Conservation (phyloP, 805 yeast species). For the Crinitomyces ghanaensis region DNA sequence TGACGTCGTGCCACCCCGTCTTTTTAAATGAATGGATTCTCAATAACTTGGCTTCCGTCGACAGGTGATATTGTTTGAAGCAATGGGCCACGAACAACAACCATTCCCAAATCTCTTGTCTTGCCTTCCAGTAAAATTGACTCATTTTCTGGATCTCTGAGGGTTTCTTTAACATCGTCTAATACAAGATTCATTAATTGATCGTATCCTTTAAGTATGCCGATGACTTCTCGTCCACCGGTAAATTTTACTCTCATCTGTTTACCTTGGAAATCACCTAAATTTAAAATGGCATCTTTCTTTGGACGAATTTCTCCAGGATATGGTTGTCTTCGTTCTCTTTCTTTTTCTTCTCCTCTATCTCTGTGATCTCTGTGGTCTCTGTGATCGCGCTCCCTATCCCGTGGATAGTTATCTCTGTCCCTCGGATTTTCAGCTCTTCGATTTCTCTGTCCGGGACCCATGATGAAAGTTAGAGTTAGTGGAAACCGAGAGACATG, state of each 20-base stretch:
- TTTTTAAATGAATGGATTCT: constrained; percentile 46
- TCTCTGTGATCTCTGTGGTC: constrained; percentile 11
- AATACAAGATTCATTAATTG: constrained; percentile 81
- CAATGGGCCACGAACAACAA: constrained; percentile 79
- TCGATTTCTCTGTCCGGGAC: no score
- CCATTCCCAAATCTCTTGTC: constrained; percentile 61
- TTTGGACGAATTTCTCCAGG: constrained; percentile 41
- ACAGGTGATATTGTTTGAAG: constrained; percentile 59
- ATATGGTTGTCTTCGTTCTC: constrained; percentile 11
- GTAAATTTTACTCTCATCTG: constrained; percentile 64
- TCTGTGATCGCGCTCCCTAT: constrained; percentile 5
- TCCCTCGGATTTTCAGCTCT: no score
- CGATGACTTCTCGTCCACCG: constrained; percentile 79
- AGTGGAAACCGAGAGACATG: no score
- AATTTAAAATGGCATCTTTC: constrained; percentile 79
- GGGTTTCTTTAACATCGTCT: constrained; percentile 51
- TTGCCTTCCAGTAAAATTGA: constrained; percentile 39
- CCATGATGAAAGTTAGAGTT: no score
- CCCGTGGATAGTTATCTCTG: no score
- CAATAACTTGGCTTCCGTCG: constrained; percentile 59
- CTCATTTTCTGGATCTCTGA: constrained; percentile 59
- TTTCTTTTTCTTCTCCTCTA: constrained; percentile 12
- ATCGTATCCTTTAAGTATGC: constrained; percentile 81
- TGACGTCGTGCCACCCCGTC: constrained; percentile 7
- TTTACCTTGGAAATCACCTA: constrained; percentile 65